Percentiles rank a stretch among this genome's conserved stretches.
These are phyloP conservation scores for Sambucus nigra DNA, from an alignment of 129 eudicot species.

Conservation along the genomic window DNA sequence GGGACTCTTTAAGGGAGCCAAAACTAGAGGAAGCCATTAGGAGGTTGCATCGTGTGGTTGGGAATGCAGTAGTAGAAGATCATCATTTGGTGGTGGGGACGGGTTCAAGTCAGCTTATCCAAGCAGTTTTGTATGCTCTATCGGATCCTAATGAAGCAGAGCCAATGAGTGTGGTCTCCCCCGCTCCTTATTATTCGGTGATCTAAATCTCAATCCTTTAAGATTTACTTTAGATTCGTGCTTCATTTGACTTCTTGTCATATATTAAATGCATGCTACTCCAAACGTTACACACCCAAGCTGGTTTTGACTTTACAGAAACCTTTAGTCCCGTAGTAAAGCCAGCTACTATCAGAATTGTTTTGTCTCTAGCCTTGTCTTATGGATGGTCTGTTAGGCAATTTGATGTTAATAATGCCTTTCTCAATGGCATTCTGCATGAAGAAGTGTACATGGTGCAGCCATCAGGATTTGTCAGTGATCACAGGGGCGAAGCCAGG, in stretches of 20 bases:
- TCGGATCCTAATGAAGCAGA: constrained; percentile 27
- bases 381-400: too few species aligned
- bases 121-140: constrained; percentile 52
- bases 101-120: constrained; percentile 79
- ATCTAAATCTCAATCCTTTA: background rate
- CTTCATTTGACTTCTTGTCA: background rate
- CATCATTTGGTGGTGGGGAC: constrained; percentile 60
- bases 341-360: too few species aligned
- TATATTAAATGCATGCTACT: background rate
- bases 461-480: too few species aligned
- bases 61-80: constrained; percentile 57
- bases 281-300: too few species aligned
- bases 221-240: too few species aligned
- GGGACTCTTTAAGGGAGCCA: constrained; percentile 61
- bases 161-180: constrained; percentile 43
- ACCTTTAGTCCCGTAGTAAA: too few species aligned
- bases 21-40: constrained; percentile 56
- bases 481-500: too few species aligned
- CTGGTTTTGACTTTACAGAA: too few species aligned
- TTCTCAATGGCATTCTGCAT: too few species aligned
- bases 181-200: constrained; percentile 85
- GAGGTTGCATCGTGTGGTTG: constrained; percentile 50
- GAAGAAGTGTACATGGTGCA: too few species aligned
- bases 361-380: too few species aligned
- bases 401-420: too few species aligned